Evolutionary conservation across 2,329 filamentous ascomycete genomes (phyloP), one percentile per base, ranked within the genome.

Genomic region (Metarhizium robertsii): DNA sequence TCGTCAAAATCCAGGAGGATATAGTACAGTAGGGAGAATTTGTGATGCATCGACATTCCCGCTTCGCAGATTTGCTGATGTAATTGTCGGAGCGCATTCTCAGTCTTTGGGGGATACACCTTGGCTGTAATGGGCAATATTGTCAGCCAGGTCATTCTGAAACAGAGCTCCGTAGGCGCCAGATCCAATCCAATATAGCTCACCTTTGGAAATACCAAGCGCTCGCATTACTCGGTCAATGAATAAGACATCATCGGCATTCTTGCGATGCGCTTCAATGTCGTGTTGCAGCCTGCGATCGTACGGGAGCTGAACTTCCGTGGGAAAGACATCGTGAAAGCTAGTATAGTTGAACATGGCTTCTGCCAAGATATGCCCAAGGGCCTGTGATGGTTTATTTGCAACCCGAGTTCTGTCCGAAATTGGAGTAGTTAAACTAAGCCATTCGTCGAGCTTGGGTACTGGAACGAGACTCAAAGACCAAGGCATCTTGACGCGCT

Each of bases 1-100:
- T 75, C 71, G 63, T 86, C 81, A 65, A 87, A 81, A 67, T 95
- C 89, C 64, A 90, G 85, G 3, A 95, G 79, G 43, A 95, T 75
- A 68, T 95, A 95, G 75, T 89, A 95, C 60, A 95, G 77, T 50
- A 94, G 79, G 18, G 90, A 89, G 61, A 91, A 83, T 69, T 92
- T 92, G 73, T 92, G 86, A 68, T 92, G 87, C 54, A 82, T 77
- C 7, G 86, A 80, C 61, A 86, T 83, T 51, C 74, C 75, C 54
- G 74, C 81, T 30, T 83, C 78, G 67, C 85, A 80, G 60, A 95
- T 85, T 57, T 84, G 81, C 58, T 83, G 75, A 70, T 92, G 85
- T 6, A 95, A 78, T 43, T 82, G 80, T 61, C 83, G 81, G 34
- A 95, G 78, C 46, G 84, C 81, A 57, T 75, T 77, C 56, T 87